Evolutionary conservation across 257 asterid genomes (phyloP).

Genomic region (Solanum piurae): DNA sequence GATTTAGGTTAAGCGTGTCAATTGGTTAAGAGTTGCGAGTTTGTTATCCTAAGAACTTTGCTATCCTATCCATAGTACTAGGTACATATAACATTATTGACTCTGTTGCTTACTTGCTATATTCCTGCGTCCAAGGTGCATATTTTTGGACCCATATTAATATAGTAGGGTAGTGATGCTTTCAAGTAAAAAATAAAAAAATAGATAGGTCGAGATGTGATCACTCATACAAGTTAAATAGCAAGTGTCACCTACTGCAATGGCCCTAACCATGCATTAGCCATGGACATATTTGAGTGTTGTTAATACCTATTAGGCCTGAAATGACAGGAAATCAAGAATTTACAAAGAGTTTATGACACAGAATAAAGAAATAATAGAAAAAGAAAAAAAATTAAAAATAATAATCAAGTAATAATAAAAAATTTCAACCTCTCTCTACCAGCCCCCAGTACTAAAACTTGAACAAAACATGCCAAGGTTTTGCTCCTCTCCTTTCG

Average conservation of each 20-base stretch:
- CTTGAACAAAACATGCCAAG: not conserved
- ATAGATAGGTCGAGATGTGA: not conserved
- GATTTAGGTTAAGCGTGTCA: not conserved
- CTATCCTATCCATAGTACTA: not conserved
- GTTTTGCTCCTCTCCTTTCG: not conserved
- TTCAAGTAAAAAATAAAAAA: not conserved
- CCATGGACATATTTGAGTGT: not conserved
- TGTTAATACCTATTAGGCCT: not conserved
- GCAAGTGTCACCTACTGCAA: not conserved
- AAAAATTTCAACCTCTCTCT: not conserved
- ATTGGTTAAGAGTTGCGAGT: not conserved
- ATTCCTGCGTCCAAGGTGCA: not conserved
- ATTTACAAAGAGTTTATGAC: not conserved
- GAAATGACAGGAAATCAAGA: not conserved
- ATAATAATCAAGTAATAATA: not conserved
- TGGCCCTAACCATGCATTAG: not conserved
- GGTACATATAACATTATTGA: not conserved
- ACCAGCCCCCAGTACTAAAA: not conserved
- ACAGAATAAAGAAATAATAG: not conserved
- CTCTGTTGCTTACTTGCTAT: not conserved
- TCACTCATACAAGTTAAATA: not conserved
- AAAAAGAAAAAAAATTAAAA: not conserved
- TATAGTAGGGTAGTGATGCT: not conserved
- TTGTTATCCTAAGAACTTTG: not conserved
- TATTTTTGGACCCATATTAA: not conserved